Conservation (phyloP, 1,284 basidiomycete genomes). For the Cryptococcus sp. region DNA sequence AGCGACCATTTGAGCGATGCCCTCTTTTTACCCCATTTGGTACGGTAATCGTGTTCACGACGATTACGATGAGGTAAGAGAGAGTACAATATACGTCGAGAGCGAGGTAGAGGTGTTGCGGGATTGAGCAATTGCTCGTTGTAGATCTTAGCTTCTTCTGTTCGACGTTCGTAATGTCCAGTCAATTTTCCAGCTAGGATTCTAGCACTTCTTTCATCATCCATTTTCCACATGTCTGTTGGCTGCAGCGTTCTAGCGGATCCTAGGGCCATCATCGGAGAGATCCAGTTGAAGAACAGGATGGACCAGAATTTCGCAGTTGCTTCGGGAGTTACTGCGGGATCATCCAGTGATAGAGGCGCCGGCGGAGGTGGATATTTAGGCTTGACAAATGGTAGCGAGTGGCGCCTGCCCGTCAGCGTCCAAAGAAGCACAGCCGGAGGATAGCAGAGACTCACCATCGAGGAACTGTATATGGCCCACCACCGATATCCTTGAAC, state of each 20-base stretch:
- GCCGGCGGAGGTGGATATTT: conserved; percentile 51
- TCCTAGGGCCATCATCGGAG: conserved; percentile 58
- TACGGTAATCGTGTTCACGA: conserved; percentile 35
- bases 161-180: conserved; percentile 61
- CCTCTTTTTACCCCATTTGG: conserved; percentile 58
- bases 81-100: conserved; percentile 25
- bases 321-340: conserved; percentile 54
- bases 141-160: conserved; percentile 60
- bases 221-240: conserved; percentile 78
- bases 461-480: conserved; percentile 39
- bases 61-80: conserved; percentile 29
- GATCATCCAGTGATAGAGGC: conserved; percentile 56
- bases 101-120: conserved; percentile 28
- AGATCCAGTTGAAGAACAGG: conserved; percentile 69
- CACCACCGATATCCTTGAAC: conserved; percentile 33
- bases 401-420: conserved; percentile 47
- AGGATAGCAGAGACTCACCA: conserved; percentile 29
- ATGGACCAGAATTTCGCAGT: conserved; percentile 54
- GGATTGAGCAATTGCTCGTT: conserved; percentile 58
- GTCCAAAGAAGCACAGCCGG: too few relatives aligned
- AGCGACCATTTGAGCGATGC: conserved; percentile 70
- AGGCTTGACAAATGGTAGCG: conserved; percentile 43
- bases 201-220: conserved; percentile 54
- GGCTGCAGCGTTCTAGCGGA: conserved; percentile 70
- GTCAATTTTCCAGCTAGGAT: conserved; percentile 62